Evolutionary conservation across 129 eudicot species (phyloP), one percentile per base, ranked within the genome.

Genomic region (Helichrysum umbraculigerum): DNA sequence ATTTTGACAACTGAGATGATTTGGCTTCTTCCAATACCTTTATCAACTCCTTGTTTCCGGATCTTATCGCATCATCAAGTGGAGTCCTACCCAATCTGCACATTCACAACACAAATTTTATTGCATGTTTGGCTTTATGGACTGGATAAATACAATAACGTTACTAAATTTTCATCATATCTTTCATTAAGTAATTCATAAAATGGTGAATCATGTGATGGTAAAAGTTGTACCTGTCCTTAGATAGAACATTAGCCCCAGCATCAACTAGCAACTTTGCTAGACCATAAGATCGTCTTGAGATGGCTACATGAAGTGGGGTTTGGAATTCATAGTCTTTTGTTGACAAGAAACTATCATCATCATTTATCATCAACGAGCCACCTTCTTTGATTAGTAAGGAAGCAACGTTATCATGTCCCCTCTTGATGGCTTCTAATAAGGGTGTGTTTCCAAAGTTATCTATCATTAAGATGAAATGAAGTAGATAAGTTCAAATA

Each of bases 261-360:
- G 94, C 92, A 42, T 89, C 92, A 57, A 94, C 35, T 57, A 94
- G 90, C 78, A 86, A 56, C 76, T 91, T 94, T 68, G 97, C 96
- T 82, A 91, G 88, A 63, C 84, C 16, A 78, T 52, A 89, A 32
- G 87, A 75, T 44, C 96, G 96, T 70, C 86, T 86, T 77, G 96
- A 87, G 25, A 93, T 82, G 62, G 99, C 99, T 50, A 94, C 83
- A 77, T 94, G 99, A 56, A 94, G 90, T 52, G 97, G 93, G 52
- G 99, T 89, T 80, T 96, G 84, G 32, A 81, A 89, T 62, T 94
- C 99, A 61, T 89, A 89, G 76, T 94, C 97, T 75, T 72, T 81
- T 19, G 41, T 6, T 37, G 42, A 7, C 42, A 85, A 86, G 72
- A 39, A 74, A 94, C 44, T 10, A 89, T 20, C 79, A 90, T 69